phyloP scores from a whole-genome alignment of 2,329 filamentous ascomycete genomes.

The Fusarium lyarnte region DNA sequence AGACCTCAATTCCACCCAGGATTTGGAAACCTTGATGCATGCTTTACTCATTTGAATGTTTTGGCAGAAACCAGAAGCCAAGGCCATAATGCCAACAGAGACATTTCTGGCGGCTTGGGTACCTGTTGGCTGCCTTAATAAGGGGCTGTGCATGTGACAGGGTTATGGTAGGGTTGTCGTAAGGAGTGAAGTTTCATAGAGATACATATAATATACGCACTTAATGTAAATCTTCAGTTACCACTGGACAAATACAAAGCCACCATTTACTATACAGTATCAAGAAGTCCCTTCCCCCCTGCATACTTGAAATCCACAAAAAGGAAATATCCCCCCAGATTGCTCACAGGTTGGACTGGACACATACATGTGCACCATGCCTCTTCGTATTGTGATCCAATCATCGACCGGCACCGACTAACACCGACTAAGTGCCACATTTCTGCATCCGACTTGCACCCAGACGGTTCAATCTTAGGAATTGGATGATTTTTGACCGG shows the following conservation, averaged over 20 bases:
- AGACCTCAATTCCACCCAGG: not conserved
- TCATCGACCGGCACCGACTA: not conserved
- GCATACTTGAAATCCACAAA: too few species aligned
- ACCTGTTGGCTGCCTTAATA: not conserved
- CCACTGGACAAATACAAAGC: not conserved
- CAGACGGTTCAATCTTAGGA: not conserved
- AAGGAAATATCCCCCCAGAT: too few species aligned
- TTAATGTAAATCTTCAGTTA: not conserved
- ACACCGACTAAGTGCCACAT: not conserved
- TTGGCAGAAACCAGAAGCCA: not conserved
- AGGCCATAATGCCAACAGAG: not conserved
- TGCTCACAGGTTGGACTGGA: too few species aligned
- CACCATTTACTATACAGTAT: not conserved
- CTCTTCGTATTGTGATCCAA: not conserved
- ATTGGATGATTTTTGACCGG: too few species aligned
- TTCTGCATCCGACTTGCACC: not conserved
- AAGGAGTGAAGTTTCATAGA: not conserved
- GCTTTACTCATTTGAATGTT: not conserved
- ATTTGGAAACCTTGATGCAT: not conserved
- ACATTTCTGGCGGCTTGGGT: not conserved
- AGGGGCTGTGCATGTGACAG: not conserved
- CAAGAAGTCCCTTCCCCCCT: not conserved
- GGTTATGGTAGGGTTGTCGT: not conserved
- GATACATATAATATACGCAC: not conserved
- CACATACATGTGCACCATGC: too few species aligned